Base-by-base conservation (phyloP, 768 basidiomycete genomes). In the Serendipita indica region DNA sequence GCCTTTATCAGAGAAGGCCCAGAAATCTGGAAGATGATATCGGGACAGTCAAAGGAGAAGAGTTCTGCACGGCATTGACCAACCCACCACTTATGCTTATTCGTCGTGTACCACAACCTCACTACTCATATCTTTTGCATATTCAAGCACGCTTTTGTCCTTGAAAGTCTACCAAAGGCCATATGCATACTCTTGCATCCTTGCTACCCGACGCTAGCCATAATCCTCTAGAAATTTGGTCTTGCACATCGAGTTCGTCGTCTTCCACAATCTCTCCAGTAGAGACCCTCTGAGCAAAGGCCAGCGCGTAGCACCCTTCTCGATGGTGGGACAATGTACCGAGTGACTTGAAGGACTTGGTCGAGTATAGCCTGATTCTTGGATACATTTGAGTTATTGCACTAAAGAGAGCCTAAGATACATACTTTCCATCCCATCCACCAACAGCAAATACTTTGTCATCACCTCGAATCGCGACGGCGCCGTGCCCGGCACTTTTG, bases 351-450 rank as follows among this genome's bases (percentile, higher is more conserved):
- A 91, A 76, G 3, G 79, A 76, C 63, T 81, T 83, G 2, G 88
- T 83, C 0, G 90, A 86, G 70, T 86, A 91, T 5, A 97, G 72
- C 0, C 89, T 81, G 16, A 93, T 74, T 60, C 90, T 96, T 65
- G 1, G 14, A 3, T 30, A 22, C 41, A 34, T 34, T 14, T 34
- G 43, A 35, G 33, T 2, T 58, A 39, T n/a, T 45, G 58, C 22
- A 18, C 54, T 25, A 16, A 20, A 45, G 14, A 2, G 34, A 41
- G 58, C 27, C 39, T 39, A 20, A 27, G 22, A 14, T 45, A 2
- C n/a, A 71, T 63, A 92, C 93, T 76, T 80, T 33, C 94, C 92
- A 62, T 98, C 92, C 94, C 94, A 97, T 0, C 92, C 90, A 2
- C 86, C 93, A 1, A 92, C 73, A 0, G 91, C 92, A 64, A 91